phyloP scores from a whole-genome alignment of 2,329 filamentous ascomycete species.

The Verticillium alfalfae region DNA sequence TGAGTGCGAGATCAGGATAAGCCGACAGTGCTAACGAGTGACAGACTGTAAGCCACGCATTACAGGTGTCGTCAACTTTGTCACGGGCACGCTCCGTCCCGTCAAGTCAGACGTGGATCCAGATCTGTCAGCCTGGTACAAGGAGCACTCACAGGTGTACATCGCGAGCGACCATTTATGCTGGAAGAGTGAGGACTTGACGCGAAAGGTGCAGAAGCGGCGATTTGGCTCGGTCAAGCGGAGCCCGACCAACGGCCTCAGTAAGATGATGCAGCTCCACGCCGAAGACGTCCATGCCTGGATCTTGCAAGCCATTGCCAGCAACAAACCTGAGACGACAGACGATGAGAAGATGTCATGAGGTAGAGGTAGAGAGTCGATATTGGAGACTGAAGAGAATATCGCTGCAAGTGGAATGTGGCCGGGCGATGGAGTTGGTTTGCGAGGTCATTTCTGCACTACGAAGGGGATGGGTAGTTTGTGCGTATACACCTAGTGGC shows the following conservation, averaged over 20 bases:
- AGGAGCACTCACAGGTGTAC: slow-evolving; percentile 72
- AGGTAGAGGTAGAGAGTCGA: background rate
- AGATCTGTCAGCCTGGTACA: slow-evolving; percentile 77
- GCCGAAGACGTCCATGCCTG: slow-evolving; percentile 45
- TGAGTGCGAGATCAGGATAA: background rate
- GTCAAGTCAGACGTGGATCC: slow-evolving; percentile 74
- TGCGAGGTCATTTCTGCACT: background rate
- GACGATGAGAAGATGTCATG: slow-evolving; percentile 38
- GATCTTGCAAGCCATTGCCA: slow-evolving; percentile 35
- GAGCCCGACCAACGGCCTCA: slow-evolving; percentile 42
- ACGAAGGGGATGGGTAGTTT: background rate
- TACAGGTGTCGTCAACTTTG: slow-evolving; percentile 73
- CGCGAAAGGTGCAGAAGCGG: slow-evolving; percentile 52
- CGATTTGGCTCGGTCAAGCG: slow-evolving; percentile 54
- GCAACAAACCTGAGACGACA: slow-evolving; percentile 36
- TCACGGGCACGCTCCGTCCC: slow-evolving; percentile 69
- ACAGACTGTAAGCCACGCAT: slow-evolving; percentile 62
- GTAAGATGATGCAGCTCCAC: slow-evolving; percentile 52
- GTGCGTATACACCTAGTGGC: background rate
- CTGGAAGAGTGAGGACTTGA: slow-evolving; percentile 61
- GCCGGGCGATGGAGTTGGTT: background rate
- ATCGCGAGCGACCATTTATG: slow-evolving; percentile 70
- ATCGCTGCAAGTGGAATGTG: background rate
- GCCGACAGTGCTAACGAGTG: slow-evolving; percentile 7
- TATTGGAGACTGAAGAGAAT: background rate